phyloP scores from a whole-genome alignment of 805 yeast species.

The Grigorovia transvaalensis region DNA sequence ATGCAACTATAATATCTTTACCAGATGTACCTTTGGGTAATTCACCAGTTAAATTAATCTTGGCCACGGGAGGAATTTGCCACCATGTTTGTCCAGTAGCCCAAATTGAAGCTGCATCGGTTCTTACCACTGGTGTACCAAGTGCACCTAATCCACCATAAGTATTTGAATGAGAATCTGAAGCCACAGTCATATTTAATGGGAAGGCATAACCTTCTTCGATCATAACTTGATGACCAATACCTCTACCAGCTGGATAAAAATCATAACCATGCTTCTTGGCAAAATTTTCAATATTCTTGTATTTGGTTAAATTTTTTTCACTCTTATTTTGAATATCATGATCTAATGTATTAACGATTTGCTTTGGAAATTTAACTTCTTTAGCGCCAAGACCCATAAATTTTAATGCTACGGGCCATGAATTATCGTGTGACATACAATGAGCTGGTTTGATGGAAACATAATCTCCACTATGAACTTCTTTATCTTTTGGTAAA shows the following conservation, averaged over 20 bases:
- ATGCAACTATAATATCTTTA: constrained; percentile 91
- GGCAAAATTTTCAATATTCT: constrained; percentile 84
- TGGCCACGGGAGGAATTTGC: constrained; percentile 99
- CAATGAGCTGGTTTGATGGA: constrained; percentile 92
- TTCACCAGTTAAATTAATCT: constrained; percentile 73
- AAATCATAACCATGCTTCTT: constrained; percentile 86
- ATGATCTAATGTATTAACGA: constrained; percentile 93
- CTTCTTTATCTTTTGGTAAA: constrained; percentile 60
- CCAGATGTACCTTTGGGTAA: constrained; percentile 87
- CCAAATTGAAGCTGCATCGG: constrained; percentile 99
- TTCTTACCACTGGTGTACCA: constrained; percentile 96
- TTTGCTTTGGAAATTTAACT: constrained; percentile 78
- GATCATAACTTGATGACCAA: constrained; percentile 98
- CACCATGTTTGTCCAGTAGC: constrained; percentile 99
- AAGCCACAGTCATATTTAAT: constrained; percentile 82
- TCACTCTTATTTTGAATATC: constrained; percentile 92
- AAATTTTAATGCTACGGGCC: constrained; percentile 98
- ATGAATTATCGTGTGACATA: constrained; percentile 98
- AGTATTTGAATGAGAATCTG: constrained; percentile 95
- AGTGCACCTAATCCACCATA: constrained; percentile 94
- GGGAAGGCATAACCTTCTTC: constrained; percentile 99
- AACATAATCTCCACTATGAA: constrained; percentile 88
- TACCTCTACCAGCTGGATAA: constrained; percentile 98
- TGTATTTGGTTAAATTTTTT: constrained; percentile 78
- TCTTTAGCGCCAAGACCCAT: constrained; percentile 85